Conservation (phyloP, 2,329 filamentous ascomycete species). For the Whalleya microplaca region DNA sequence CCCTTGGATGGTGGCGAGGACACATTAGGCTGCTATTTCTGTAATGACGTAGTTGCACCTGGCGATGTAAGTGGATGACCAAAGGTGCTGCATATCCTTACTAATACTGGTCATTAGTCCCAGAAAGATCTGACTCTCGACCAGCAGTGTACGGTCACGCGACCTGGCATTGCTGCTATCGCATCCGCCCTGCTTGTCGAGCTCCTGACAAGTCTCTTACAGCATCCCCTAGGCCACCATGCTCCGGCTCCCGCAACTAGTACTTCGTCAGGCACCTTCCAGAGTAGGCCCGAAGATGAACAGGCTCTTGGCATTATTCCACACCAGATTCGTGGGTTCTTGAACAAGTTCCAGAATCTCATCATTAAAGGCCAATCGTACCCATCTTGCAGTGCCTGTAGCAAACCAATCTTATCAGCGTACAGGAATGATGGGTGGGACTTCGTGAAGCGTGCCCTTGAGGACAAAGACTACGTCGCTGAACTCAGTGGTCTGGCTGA, state of each 20-base stretch:
- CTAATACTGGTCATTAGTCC: slow-evolving; percentile 60
- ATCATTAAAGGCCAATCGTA: slow-evolving; percentile 76
- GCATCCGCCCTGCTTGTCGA: slow-evolving; percentile 92
- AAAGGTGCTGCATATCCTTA: slow-evolving; percentile 5
- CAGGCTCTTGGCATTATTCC: slow-evolving; percentile 73
- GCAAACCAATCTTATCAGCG: slow-evolving; percentile 67
- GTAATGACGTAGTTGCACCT: slow-evolving; percentile 95
- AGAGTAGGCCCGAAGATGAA: slow-evolving; percentile 55
- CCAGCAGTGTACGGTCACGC: slow-evolving; percentile 96
- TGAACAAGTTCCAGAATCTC: slow-evolving; percentile 74
- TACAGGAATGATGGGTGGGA: slow-evolving; percentile 73
- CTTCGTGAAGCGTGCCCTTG: slow-evolving; percentile 75
- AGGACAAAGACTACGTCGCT: slow-evolving; percentile 77
- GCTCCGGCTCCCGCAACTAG: slow-evolving; percentile 58
- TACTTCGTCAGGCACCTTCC: slow-evolving; percentile 42
- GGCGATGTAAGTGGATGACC: slow-evolving; percentile 71
- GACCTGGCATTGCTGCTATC: slow-evolving; percentile 88
- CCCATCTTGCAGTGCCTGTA: slow-evolving; percentile 81
- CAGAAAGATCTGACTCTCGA: slow-evolving; percentile 94
- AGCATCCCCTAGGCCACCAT: slow-evolving; percentile 75
- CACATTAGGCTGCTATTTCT: slow-evolving; percentile 94
- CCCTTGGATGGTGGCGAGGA: slow-evolving; percentile 58
- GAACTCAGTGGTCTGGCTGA: slow-evolving; percentile 58
- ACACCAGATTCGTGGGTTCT: slow-evolving; percentile 79
- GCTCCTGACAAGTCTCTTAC: slow-evolving; percentile 81